Evolutionary conservation across 768 basidiomycete genomes (phyloP).

Genomic region (Erythrobasidium yunnanense): DNA sequence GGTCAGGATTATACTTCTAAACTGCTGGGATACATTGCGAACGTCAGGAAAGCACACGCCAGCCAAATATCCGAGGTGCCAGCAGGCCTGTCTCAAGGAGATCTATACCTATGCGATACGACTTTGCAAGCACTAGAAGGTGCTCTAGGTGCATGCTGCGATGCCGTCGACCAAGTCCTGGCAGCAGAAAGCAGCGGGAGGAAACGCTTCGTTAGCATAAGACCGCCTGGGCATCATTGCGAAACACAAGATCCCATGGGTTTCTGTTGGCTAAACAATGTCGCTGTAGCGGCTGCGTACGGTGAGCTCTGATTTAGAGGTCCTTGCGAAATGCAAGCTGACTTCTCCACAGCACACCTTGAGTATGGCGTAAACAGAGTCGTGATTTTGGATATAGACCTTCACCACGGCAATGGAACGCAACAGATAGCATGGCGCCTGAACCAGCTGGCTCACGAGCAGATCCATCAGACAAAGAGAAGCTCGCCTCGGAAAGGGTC

Average conservation of each 20-base stretch:
- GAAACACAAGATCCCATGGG: constrained; percentile 55
- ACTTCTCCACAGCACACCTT: constrained; percentile 57
- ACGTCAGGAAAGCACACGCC: constrained; percentile 50
- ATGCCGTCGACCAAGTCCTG: constrained; percentile 65
- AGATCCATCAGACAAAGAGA: neutral
- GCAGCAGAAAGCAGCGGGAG: constrained; percentile 51
- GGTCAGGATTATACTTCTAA: neutral
- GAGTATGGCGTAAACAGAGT: constrained; percentile 64
- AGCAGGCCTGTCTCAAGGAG: constrained; percentile 57
- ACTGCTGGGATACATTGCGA: constrained; percentile 45
- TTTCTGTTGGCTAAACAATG: constrained; percentile 93
- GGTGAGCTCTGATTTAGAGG: constrained; percentile 47
- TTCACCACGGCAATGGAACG: constrained; percentile 77
- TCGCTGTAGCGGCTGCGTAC: constrained; percentile 77
- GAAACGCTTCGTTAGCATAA: constrained; percentile 16
- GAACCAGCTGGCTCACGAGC: constrained; percentile 46
- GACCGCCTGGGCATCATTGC: constrained; percentile 28
- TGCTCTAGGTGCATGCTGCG: constrained; percentile 69
- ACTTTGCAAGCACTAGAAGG: constrained; percentile 70
- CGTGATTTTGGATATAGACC: constrained; percentile 81
- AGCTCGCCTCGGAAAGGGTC: constrained; percentile 29
- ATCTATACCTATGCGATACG: constrained; percentile 71
- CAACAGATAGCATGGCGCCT: constrained; percentile 84
- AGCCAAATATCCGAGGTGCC: constrained; percentile 67
- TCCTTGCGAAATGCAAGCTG: neutral